These are phyloP conservation scores for Taxillus chinensis DNA, from an alignment of 164 flowering plant species.

Conservation along the genomic window DNA sequence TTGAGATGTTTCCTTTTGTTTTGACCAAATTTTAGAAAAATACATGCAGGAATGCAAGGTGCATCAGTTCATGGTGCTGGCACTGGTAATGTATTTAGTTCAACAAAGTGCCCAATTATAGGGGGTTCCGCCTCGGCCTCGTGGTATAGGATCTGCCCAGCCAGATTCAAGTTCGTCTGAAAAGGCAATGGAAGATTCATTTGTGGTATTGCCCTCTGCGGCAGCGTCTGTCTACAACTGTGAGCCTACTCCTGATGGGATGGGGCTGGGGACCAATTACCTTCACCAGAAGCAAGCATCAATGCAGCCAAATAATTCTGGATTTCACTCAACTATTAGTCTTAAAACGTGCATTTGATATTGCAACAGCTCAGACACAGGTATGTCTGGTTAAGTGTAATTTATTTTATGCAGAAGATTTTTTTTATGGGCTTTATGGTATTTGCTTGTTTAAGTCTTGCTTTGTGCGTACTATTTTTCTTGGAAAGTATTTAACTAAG, in stretches of 20 bases:
- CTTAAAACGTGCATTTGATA: slow-evolving; percentile 84
- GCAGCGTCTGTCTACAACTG: slow-evolving; percentile 73
- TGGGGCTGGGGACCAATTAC: slow-evolving; percentile 29
- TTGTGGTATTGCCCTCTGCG: slow-evolving; percentile 84
- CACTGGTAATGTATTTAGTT: slow-evolving; percentile 61
- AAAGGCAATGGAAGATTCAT: slow-evolving; percentile 91
- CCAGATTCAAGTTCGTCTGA: slow-evolving; percentile 49
- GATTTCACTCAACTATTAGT: slow-evolving; percentile 80
- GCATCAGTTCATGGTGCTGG: slow-evolving; percentile 63
- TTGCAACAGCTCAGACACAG: slow-evolving; percentile 82
- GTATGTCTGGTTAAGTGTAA: slow-evolving; percentile 17
- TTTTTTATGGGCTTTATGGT: too few species aligned
- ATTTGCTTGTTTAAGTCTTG: background rate
- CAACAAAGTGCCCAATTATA: too few species aligned
- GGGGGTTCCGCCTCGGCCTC: slow-evolving; percentile 74
- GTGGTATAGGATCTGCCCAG: slow-evolving; percentile 23
- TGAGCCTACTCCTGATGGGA: slow-evolving; percentile 64
- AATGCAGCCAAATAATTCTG: slow-evolving; percentile 51
- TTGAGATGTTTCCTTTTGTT: background rate
- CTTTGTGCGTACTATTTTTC: background rate
- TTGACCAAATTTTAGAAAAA: background rate
- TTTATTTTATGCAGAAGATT: too few species aligned
- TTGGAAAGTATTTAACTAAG: background rate
- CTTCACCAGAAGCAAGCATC: slow-evolving; percentile 39
- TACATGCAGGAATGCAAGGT: slow-evolving; percentile 65